A percentile compares a stretch with the other conserved stretches of the same genome.
phyloP scores from a whole-genome alignment of 2,329 filamentous ascomycete genomes.

The Verticillium nubilum region DNA sequence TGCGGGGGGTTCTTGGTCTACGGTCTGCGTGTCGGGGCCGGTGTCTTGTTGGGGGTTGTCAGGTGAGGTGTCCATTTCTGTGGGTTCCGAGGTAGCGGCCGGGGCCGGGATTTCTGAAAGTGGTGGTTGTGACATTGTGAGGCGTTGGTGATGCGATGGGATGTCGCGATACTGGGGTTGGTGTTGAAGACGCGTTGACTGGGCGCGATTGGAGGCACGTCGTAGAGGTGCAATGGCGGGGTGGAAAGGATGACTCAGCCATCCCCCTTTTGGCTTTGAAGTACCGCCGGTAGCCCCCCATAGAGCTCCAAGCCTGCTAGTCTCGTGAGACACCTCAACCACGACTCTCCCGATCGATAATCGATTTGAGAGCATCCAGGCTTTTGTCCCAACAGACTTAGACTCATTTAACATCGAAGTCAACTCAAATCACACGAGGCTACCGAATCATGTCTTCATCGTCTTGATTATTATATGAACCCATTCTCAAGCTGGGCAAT shows the following conservation, averaged over 20 bases:
- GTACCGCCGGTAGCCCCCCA: too few species aligned
- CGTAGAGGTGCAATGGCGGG: neutral
- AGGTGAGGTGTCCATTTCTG: neutral
- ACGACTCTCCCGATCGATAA: too few species aligned
- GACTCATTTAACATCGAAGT: too few species aligned
- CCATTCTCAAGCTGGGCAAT: too few species aligned
- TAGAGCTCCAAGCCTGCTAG: too few species aligned
- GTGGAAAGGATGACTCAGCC: neutral
- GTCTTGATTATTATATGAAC: too few species aligned
- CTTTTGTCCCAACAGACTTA: too few species aligned
- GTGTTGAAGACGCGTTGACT: neutral
- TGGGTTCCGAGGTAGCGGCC: neutral
- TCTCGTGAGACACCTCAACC: too few species aligned
- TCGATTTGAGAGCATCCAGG: too few species aligned
- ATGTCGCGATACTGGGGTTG: neutral
- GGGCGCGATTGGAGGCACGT: neutral
- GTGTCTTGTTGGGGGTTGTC: neutral
- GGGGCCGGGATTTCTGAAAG: neutral
- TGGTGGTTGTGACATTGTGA: neutral
- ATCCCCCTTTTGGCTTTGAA: neutral
- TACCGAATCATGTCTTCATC: too few species aligned
- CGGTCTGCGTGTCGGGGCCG: neutral
- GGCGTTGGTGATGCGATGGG: neutral
- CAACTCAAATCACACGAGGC: too few species aligned
- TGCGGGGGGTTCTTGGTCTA: conserved; percentile 12